Evolutionary conservation across 2,329 filamentous ascomycete species (phyloP).

Genomic region (Penicillium sclerotiorum): DNA sequence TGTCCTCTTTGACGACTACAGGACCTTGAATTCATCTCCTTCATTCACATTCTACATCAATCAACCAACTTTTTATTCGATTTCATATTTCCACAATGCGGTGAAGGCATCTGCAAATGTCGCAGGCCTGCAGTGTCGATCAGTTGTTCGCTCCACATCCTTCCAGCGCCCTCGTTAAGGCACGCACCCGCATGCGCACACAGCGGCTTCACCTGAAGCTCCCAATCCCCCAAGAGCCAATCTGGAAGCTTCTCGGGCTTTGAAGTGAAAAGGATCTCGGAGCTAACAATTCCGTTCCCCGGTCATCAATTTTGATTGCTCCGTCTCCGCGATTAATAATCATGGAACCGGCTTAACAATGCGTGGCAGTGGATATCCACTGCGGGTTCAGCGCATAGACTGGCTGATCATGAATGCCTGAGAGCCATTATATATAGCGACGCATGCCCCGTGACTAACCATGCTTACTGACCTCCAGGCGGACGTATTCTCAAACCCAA

Average conservation of each 20-base stretch:
- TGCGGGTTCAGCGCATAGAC: conserved; percentile 6
- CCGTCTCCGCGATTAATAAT: conserved; percentile 26
- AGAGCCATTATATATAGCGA: conserved; percentile 8
- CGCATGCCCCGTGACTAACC: conserved; percentile 8
- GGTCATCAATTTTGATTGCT: conserved; percentile 5
- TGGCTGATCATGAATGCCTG: conserved; percentile 7
- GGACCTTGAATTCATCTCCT: too few relatives aligned
- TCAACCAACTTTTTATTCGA: not conserved
- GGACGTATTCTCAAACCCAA: not conserved
- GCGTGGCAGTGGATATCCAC: conserved; percentile 5
- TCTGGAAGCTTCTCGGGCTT: too few relatives aligned
- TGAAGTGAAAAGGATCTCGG: not conserved
- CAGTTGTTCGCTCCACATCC: not conserved
- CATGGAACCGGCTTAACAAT: conserved; percentile 9
- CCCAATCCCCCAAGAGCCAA: too few relatives aligned
- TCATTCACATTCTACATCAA: not conserved
- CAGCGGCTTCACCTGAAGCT: not conserved
- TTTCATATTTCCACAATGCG: not conserved
- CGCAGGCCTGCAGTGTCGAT: not conserved
- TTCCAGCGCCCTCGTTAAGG: not conserved
- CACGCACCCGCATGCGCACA: not conserved
- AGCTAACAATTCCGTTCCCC: not conserved
- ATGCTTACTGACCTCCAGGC: not conserved
- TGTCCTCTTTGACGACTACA: too few relatives aligned
- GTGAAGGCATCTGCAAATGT: not conserved